Evolutionary conservation across 768 basidiomycete species (phyloP).

Genomic region (Macrolepiota fuliginosa): DNA sequence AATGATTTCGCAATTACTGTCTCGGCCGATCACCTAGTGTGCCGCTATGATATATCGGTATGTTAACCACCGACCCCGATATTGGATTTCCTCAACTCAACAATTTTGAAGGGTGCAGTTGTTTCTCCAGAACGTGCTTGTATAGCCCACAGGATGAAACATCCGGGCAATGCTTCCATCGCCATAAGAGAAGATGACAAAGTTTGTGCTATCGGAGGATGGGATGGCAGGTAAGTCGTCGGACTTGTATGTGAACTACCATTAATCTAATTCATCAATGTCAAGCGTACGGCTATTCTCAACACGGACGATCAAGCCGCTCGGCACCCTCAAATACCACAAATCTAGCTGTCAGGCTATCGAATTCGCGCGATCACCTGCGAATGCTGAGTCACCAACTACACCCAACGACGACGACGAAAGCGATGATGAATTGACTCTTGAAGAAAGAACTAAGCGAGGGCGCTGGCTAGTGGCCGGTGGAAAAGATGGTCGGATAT

Average conservation of each 20-base stretch:
- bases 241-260: neutral
- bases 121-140: constrained; percentile 14
- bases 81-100: neutral
- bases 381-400: neutral
- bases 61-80: constrained; percentile 11
- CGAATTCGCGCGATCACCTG: constrained; percentile 53
- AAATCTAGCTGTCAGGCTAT: constrained; percentile 74
- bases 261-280: neutral
- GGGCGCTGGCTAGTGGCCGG: constrained; percentile 64
- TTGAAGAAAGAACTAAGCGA: constrained; percentile 41
- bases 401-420: constrained; percentile 28
- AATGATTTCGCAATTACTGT: constrained; percentile 68
- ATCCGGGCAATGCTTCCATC: constrained; percentile 79
- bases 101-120: constrained; percentile 14
- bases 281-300: constrained; percentile 80
- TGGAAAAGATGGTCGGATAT: constrained; percentile 67
- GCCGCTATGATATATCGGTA: constrained; percentile 60
- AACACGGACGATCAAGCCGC: constrained; percentile 72
- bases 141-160: constrained; percentile 49
- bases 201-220: constrained; percentile 86
- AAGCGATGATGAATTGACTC: constrained; percentile 53
- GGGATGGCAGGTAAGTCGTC: constrained; percentile 85
- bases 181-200: constrained; percentile 72
- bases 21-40: constrained; percentile 80
- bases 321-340: constrained; percentile 85